Evolutionary conservation across 73 alveolate species (phyloP).

Genomic region (Halteria grandinella): DNA sequence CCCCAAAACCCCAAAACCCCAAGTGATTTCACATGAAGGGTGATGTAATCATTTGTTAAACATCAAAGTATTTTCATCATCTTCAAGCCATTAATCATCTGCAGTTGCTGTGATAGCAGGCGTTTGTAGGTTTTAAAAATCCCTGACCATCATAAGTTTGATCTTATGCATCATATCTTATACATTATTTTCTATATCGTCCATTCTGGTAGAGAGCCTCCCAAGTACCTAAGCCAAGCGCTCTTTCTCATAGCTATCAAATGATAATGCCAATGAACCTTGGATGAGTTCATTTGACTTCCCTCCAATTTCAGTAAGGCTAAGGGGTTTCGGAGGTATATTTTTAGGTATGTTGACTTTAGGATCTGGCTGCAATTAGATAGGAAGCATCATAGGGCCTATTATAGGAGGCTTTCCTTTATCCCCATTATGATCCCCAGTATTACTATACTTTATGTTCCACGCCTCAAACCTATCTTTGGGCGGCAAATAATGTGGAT

Average conservation of each 20-base stretch:
- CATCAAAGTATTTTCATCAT: too few species aligned
- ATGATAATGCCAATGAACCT: not conserved
- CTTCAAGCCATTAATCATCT: too few species aligned
- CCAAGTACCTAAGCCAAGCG: not conserved
- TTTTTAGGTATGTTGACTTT: constrained; percentile 1
- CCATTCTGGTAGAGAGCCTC: not conserved
- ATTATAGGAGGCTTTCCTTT: constrained; percentile 8
- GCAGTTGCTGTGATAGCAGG: too few species aligned
- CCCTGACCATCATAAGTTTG: not conserved
- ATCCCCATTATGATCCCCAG: not conserved
- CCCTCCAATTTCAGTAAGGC: not conserved
- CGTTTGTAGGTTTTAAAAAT: too few species aligned
- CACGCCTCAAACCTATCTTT: not conserved
- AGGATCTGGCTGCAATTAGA: not conserved
- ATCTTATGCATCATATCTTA: not conserved
- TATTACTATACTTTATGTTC: not conserved
- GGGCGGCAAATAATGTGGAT: not conserved
- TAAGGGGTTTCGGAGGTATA: too few species aligned
- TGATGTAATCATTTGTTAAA: too few species aligned
- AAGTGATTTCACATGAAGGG: too few species aligned
- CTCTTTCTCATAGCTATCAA: not conserved
- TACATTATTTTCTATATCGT: not conserved
- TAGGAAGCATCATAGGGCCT: not conserved
- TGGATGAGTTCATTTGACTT: not conserved
- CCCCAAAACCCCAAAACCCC: too few species aligned